Evolutionary conservation across 1,139 yeast species (phyloP).

Genomic region (Hemisphaericaspora xylanilytica): DNA sequence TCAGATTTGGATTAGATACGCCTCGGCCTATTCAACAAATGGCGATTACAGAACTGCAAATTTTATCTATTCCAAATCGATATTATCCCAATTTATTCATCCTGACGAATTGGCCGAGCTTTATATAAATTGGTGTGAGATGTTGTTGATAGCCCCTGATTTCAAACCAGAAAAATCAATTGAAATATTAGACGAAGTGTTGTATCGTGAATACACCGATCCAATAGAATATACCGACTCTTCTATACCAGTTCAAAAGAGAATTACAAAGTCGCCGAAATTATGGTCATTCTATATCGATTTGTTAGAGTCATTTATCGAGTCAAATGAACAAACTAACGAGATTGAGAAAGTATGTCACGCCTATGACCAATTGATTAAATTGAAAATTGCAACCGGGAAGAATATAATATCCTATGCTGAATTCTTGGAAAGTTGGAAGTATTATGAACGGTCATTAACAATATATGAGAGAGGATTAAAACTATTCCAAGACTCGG

Average conservation of each 20-base stretch:
- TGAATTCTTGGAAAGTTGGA: constrained; percentile 51
- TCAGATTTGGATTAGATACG: constrained; percentile 68
- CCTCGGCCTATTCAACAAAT: constrained; percentile 57
- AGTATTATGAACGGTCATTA: constrained; percentile 52
- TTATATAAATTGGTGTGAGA: constrained; percentile 73
- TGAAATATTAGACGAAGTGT: constrained; percentile 50
- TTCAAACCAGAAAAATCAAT: constrained; percentile 49
- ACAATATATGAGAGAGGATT: constrained; percentile 69
- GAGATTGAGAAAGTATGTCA: constrained; percentile 22
- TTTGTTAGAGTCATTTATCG: constrained; percentile 61
- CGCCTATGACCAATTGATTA: constrained; percentile 62
- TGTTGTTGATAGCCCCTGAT: constrained; percentile 52
- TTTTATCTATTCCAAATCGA: constrained; percentile 60
- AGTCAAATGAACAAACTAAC: constrained; percentile 19
- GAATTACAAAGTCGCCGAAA: constrained; percentile 58
- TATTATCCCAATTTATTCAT: constrained; percentile 65
- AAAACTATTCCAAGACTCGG: constrained; percentile 55
- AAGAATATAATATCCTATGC: constrained; percentile 66
- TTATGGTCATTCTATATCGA: constrained; percentile 79
- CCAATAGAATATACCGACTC: constrained; percentile 39
- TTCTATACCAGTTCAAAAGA: constrained; percentile 52
- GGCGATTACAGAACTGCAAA: constrained; percentile 62
- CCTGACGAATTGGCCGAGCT: constrained; percentile 65
- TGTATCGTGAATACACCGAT: constrained; percentile 26
- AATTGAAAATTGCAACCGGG: constrained; percentile 69